Evolutionary conservation across 805 yeast genomes (phyloP), one percentile per base, ranked within the genome.

Genomic region (Zygoascus tannicola): DNA sequence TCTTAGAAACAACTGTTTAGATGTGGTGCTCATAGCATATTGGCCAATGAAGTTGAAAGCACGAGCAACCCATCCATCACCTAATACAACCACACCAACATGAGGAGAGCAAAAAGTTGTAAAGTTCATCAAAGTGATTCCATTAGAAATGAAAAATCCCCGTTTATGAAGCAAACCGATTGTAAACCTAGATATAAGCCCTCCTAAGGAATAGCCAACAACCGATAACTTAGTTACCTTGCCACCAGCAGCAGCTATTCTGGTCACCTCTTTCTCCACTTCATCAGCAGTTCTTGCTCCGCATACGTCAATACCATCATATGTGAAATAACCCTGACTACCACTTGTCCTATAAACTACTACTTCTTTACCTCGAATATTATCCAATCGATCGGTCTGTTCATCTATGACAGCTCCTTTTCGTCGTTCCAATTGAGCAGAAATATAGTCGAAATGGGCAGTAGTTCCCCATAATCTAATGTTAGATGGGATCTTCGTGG

Each of bases 191-290:
- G 87, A 70, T 26, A 90, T 76, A 30, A 88, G 63, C 0, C 97
- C 97, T 19, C 97, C 97, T 46, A 90, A 65, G 0, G 95, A 85
- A 60, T 88, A 90, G 0, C 97, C 96, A 2, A 85, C 71, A 35
- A 90, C 68, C 48, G 94, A 83, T 40, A 90, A 73, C 52, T 78
- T 74, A n/a, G 69, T 67, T 8, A 85, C 85, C 19, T 50, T 60
- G 5, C 36, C 43, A 14, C 23, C 22, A 20, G 53, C 57, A 4
- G 38, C 32, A 5, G 48, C 39, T 22, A 63, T 43, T 18, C 37
- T 35, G 3, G 53, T 50, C 16, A 75, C 63, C 53, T 69, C 68
- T 1, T 48, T 51, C 16, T 66, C 58, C 40, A 86, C 78, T 60
- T 86, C 95, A 43, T 72, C 72, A 1, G 82, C 78, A 5, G 84